These are phyloP conservation scores for Thermochaetoides dissita DNA, from an alignment of 2,329 filamentous ascomycete genomes.

Conservation along the genomic window DNA sequence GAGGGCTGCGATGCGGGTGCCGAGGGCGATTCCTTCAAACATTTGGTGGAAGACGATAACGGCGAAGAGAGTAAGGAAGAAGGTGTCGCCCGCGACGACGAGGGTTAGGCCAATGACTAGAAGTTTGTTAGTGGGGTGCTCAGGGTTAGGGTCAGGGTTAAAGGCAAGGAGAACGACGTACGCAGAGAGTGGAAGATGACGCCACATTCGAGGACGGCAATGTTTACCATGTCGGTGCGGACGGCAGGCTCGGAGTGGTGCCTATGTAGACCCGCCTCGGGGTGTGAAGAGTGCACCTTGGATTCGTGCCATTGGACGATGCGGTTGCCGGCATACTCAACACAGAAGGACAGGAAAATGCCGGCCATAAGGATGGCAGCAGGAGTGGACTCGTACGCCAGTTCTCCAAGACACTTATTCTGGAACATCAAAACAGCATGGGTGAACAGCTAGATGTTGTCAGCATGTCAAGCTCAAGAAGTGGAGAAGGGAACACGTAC, in stretches of 20 bases:
- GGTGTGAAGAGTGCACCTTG: constrained; percentile 16
- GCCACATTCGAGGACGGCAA: constrained; percentile 58
- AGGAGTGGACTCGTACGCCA: constrained; percentile 55
- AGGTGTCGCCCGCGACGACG: constrained; percentile 43
- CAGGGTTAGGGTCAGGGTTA: background rate
- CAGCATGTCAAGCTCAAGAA: background rate
- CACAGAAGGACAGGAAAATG: constrained; percentile 55
- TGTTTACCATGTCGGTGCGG: constrained; percentile 38
- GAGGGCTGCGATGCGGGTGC: constrained; percentile 53
- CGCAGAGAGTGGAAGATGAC: constrained; percentile 62
- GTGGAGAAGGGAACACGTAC: constrained; percentile 24
- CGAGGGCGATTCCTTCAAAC: constrained; percentile 64
- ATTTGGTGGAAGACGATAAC: constrained; percentile 69
- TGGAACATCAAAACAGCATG: constrained; percentile 60
- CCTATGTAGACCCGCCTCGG: constrained; percentile 2
- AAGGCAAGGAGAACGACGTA: constrained; percentile 23
- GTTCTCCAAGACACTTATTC: constrained; percentile 52
- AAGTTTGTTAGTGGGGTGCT: background rate
- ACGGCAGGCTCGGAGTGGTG: constrained; percentile 11
- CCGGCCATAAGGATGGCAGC: constrained; percentile 62
- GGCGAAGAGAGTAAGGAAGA: constrained; percentile 42
- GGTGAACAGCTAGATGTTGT: constrained; percentile 44
- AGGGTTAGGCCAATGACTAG: constrained; percentile 52
- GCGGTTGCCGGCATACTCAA: constrained; percentile 54
- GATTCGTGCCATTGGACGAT: constrained; percentile 28